Evolutionary conservation across 2,329 filamentous ascomycete species (phyloP), one percentile per base, ranked within the genome.

Genomic region (Cryphonectria radicalis): DNA sequence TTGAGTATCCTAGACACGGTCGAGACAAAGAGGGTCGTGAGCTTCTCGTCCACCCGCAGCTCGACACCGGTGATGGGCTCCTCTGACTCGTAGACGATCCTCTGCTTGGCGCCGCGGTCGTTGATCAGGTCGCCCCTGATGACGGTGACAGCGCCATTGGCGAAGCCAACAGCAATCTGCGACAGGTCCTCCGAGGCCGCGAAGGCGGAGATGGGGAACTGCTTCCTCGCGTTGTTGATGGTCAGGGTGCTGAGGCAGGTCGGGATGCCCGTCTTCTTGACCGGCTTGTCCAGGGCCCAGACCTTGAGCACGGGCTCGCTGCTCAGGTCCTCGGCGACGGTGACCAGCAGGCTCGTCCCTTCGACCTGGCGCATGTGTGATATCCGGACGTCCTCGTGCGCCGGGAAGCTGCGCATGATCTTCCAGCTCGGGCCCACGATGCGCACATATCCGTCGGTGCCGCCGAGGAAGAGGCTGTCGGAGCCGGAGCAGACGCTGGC

Each of bases 151-250:
- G 95, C 91, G 10, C 96, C 96, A 81, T 99, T 98, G 17, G 92
- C 96, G 79, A 99, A 99, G 6, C 96, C 97, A 8, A 98, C 92
- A 4, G 95, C 96, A 40, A 98, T 89, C 83, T 99, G 96, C 5
- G 93, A 93, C 35, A 99, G 85, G 81, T 98, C 95, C 65, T 94
- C 92, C 40, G 96, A 89, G 0, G 93, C 92, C 17, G 94, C 89
- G 76, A 99, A 96, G 0, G 95, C 94, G 11, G 94, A 97, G 74
- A 98, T 92, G n/a, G 96, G 96, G 81, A 98, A 98, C 76, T 93
- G 94, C 79, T 95, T 94, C 79, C 93, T 89, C 57, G 93, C 94
- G 83, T 98, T 98, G 79, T 94, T 93, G 74, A 99, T 92, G 32
- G 87, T 90, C 67, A 98, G 83, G 0, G 92, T 96, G 78, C 93